A percentile compares a stretch with the other conserved stretches of the same genome.
Conservation (phyloP, 2,329 filamentous ascomycete species). For the Hypoxylon sp. region DNA sequence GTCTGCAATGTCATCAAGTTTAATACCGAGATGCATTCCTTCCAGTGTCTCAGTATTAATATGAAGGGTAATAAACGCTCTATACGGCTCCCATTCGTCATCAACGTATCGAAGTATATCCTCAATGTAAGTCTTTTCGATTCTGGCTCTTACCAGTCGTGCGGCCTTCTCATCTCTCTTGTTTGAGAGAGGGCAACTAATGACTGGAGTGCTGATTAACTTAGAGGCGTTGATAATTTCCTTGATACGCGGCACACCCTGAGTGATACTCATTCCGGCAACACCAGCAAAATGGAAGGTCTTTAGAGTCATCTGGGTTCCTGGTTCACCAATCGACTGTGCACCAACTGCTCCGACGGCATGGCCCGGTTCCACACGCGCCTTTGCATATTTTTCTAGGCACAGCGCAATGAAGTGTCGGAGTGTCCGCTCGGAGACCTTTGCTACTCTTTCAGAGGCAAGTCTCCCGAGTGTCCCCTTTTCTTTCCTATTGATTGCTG, state of each 20-base stretch:
- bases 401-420: conserved; percentile 84
- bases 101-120: conserved; percentile 87
- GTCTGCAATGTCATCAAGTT: conserved; percentile 77
- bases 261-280: conserved; percentile 98
- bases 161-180: conserved; percentile 82
- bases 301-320: conserved; percentile 99
- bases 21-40: conserved; percentile 85
- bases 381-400: conserved; percentile 89
- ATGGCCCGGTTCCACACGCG: conserved; percentile 93
- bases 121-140: conserved; percentile 92
- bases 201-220: conserved; percentile 92
- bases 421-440: conserved; percentile 83
- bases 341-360: conserved; percentile 96
- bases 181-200: conserved; percentile 87
- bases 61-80: conserved; percentile 83
- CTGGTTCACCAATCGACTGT: conserved; percentile 97
- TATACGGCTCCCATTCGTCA: conserved; percentile 86
- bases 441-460: conserved; percentile 79
- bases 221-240: conserved; percentile 99
- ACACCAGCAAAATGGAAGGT: conserved; percentile 99
- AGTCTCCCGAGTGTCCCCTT: conserved; percentile 45
- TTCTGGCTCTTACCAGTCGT: conserved; percentile 90
- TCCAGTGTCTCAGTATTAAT: conserved; percentile 85
- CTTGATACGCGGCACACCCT: conserved; percentile 99
- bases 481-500: conserved; percentile 53